Conservation (phyloP, 2,329 filamentous ascomycete species). For the Calonectria naviculata region DNA sequence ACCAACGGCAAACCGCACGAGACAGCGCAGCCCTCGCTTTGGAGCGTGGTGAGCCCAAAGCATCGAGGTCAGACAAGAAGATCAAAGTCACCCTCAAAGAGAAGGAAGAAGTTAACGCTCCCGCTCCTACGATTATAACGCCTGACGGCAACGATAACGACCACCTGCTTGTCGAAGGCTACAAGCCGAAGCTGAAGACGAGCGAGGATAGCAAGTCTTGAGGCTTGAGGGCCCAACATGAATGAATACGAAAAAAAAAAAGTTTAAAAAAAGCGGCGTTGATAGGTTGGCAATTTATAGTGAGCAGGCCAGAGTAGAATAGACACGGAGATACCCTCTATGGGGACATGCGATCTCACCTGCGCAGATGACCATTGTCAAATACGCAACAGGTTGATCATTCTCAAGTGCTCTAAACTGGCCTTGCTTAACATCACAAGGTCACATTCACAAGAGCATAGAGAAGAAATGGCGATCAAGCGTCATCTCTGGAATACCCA, state of each 20-base stretch:
- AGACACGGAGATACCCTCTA: conserved; percentile 27
- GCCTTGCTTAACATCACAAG: conserved; percentile 24
- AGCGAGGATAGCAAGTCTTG: conserved; percentile 21
- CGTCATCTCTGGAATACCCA: conserved; percentile 72
- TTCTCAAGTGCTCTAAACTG: conserved; percentile 27
- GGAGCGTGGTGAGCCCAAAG: conserved; percentile 56
- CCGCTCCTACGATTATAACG: conserved; percentile 34
- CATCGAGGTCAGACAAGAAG: conserved; percentile 43
- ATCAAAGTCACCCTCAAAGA: conserved; percentile 64
- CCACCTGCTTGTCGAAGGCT: conserved; percentile 63
- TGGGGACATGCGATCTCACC: conserved; percentile 1
- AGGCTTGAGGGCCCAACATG: background rate
- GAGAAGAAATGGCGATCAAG: conserved; percentile 84
- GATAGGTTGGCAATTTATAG: conserved; percentile 2
- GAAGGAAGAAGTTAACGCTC: conserved; percentile 54
- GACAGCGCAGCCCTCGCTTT: conserved; percentile 59
- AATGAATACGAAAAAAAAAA: background rate
- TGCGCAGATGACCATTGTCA: background rate
- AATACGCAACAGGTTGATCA: conserved; percentile 21
- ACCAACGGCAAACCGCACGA: conserved; percentile 52
- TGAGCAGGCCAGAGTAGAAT: conserved; percentile 4
- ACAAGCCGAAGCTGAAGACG: conserved; percentile 52
- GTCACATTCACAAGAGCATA: conserved; percentile 43
- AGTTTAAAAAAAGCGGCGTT: conserved; percentile 24
- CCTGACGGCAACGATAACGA: conserved; percentile 47